These are phyloP conservation scores for Nannochloropsis gaditana DNA, from an alignment of 108 stramenopile species.

Conservation along the genomic window DNA sequence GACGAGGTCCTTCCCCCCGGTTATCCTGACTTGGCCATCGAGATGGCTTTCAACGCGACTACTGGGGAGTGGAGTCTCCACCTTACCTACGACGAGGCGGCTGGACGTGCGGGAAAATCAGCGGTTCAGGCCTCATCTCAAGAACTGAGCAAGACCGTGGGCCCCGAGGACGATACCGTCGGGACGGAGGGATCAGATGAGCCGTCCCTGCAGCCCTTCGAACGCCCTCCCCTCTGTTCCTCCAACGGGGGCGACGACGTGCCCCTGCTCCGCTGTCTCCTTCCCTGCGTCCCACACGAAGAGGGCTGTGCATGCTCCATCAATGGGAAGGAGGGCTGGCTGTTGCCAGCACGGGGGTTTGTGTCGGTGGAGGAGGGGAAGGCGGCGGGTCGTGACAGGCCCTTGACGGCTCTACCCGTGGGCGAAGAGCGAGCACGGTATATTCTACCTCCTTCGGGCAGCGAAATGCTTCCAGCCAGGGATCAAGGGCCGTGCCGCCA, in stretches of 20 bases:
- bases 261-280: background rate
- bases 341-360: background rate
- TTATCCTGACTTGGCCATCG: constrained; percentile 21
- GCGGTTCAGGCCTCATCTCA: background rate
- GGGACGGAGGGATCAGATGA: no score
- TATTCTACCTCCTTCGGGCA: background rate
- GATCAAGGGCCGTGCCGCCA: background rate
- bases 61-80: constrained; percentile 27
- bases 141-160: no score
- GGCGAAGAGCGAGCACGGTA: background rate
- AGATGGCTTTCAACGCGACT: constrained; percentile 21
- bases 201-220: no score
- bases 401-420: background rate
- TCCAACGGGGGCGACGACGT: constrained; percentile 7
- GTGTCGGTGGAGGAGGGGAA: constrained; percentile 19
- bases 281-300: background rate
- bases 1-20: constrained; percentile 27
- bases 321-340: background rate
- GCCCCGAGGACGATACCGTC: no score
- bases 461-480: background rate
- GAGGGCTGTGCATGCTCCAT: background rate
- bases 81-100: constrained; percentile 1
- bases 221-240: background rate
- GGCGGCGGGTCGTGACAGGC: background rate
- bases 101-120: background rate